These are phyloP conservation scores for Amesomyces nigricolor DNA, from an alignment of 2,329 filamentous ascomycete genomes.

Conservation along the genomic window DNA sequence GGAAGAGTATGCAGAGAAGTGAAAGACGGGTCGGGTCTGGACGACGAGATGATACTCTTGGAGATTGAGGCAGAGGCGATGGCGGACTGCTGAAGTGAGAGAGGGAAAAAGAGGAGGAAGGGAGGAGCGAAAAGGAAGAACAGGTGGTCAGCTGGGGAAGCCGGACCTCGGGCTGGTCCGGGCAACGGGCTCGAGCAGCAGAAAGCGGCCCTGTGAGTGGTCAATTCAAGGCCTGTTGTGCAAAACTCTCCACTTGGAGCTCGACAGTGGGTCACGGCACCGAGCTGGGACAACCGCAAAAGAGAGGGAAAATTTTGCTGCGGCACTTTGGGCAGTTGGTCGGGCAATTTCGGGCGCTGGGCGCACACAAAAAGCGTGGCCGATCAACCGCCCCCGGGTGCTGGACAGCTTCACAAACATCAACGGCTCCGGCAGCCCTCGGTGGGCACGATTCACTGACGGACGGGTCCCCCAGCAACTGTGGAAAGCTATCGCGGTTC, in stretches of 20 bases:
- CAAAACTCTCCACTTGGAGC: conserved; percentile 25
- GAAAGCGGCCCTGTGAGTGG: conserved; percentile 25
- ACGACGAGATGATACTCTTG: conserved; percentile 34
- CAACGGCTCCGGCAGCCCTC: background rate
- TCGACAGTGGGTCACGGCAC: conserved; percentile 25
- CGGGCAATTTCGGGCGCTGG: conserved; percentile 26
- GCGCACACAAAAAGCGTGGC: conserved; percentile 11
- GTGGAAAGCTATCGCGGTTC: conserved; percentile 12
- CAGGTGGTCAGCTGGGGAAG: conserved; percentile 28
- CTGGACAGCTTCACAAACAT: conserved; percentile 3
- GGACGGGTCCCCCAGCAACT: conserved; percentile 1
- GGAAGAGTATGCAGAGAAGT: conserved; percentile 35
- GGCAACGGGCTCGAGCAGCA: conserved; percentile 28
- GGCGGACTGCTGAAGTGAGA: conserved; percentile 26
- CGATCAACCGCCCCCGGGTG: conserved; percentile 4
- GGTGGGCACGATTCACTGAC: conserved; percentile 8
- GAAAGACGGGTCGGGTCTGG: conserved; percentile 31
- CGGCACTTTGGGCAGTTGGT: conserved; percentile 20
- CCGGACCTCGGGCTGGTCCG: conserved; percentile 29
- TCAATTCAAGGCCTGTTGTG: conserved; percentile 27
- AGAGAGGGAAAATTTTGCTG: conserved; percentile 25
- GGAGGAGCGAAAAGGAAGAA: conserved; percentile 26
- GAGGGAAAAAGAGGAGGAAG: conserved; percentile 28
- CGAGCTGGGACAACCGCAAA: conserved; percentile 21
- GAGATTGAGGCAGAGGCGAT: conserved; percentile 20